Evolutionary conservation across 371 early-diverging fungal species (phyloP).

Genomic region (Rhizopus delemar): DNA sequence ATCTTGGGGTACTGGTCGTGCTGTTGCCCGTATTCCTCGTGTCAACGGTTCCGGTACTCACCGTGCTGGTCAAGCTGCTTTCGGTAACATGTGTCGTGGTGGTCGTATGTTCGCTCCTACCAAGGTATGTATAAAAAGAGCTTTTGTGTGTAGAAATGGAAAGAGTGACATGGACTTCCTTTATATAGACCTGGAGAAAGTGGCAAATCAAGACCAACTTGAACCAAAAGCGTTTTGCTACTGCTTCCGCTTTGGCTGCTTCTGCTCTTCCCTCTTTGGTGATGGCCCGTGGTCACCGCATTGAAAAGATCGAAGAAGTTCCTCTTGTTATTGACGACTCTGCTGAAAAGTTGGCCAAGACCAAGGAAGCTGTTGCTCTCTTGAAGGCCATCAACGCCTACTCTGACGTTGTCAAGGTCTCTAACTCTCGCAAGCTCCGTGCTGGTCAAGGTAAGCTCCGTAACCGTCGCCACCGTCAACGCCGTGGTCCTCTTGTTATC

Average conservation of each 20-base stretch:
- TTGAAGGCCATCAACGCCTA: conserved; percentile 94
- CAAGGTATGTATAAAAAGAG: conserved; percentile 48
- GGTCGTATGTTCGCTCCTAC: conserved; percentile 99
- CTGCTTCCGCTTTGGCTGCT: conserved; percentile 98
- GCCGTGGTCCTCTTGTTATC: conserved; percentile 98
- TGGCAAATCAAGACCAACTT: conserved; percentile 99
- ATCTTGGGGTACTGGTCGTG: conserved; percentile 99
- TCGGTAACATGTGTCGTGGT: conserved; percentile 81
- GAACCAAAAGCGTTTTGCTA: conserved; percentile 98
- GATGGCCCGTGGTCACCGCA: conserved; percentile 98
- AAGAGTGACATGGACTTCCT: background rate
- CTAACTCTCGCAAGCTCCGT: conserved; percentile 95
- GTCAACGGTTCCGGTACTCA: conserved; percentile 98
- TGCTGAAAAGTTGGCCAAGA: conserved; percentile 88
- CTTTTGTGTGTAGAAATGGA: background rate
- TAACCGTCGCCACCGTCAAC: conserved; percentile 98
- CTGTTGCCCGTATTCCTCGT: conserved; percentile 99
- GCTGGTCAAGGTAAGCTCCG: conserved; percentile 99
- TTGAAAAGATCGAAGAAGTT: conserved; percentile 94
- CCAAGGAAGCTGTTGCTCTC: conserved; percentile 94
- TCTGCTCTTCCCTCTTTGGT: conserved; percentile 96
- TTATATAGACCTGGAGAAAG: conserved; percentile 89
- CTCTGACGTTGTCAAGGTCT: conserved; percentile 96
- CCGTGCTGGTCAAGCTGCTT: conserved; percentile 99
- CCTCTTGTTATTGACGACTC: conserved; percentile 93